Conservation (phyloP, 2,329 filamentous ascomycete genomes). For the Calonectria leucothoes region DNA sequence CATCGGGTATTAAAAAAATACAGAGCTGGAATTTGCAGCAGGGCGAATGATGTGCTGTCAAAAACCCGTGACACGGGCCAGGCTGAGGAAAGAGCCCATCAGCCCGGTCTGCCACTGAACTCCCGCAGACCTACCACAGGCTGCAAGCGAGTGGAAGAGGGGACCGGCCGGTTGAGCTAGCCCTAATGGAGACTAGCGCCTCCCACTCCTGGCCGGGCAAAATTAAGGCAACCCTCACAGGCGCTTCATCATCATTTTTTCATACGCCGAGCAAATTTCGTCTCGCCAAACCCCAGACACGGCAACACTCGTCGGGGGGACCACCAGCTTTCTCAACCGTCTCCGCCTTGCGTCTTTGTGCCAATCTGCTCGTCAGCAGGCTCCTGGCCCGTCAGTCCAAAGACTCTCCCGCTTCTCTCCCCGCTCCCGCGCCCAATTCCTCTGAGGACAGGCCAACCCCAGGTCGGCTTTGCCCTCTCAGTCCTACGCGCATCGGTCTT, state of each 20-base stretch:
- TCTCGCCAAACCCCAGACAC: conserved; percentile 56
- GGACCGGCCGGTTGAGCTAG: conserved; percentile 30
- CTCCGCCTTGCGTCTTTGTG: conserved; percentile 27
- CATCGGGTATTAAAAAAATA: conserved; percentile 5
- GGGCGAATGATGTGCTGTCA: conserved; percentile 20
- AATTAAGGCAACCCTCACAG: conserved; percentile 58
- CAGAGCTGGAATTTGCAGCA: background rate
- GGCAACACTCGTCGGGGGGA: conserved; percentile 52
- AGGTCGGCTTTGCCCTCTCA: conserved; percentile 45
- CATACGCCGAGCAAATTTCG: conserved; percentile 57
- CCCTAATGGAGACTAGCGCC: conserved; percentile 48
- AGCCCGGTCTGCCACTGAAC: conserved; percentile 15
- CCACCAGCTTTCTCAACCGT: conserved; percentile 41
- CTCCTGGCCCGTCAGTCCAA: background rate
- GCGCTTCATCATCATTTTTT: conserved; percentile 51
- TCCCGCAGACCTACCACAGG: conserved; percentile 29
- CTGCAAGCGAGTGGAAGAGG: conserved; percentile 37
- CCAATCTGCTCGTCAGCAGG: conserved; percentile 20
- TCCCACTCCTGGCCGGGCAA: conserved; percentile 56
- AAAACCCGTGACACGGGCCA: conserved; percentile 21
- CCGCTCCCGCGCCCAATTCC: conserved; percentile 13
- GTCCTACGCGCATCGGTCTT: conserved; percentile 53
- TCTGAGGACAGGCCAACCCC: conserved; percentile 40
- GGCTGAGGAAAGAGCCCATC: conserved; percentile 23
- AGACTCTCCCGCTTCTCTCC: conserved; percentile 24